phyloP scores from a whole-genome alignment of 1,139 yeast species.

The Blastobotrys proliferans region DNA sequence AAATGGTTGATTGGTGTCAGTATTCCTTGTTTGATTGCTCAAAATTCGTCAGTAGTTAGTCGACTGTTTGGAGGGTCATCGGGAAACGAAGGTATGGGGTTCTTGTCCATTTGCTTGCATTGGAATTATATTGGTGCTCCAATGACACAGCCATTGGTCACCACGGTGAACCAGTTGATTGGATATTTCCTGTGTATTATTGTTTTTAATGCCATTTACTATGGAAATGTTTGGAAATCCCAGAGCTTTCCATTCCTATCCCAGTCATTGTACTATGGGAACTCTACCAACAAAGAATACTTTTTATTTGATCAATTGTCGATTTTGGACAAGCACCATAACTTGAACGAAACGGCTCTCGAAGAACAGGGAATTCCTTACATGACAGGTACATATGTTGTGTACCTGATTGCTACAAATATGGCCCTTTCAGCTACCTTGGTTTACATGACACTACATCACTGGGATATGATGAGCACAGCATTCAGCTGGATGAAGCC shows the following conservation, averaged over 20 bases:
- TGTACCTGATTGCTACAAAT: slow-evolving; percentile 32
- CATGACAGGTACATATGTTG: slow-evolving; percentile 31
- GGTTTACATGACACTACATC: slow-evolving; percentile 29
- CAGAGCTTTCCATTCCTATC: slow-evolving; percentile 32
- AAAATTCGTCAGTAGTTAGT: slow-evolving; percentile 26
- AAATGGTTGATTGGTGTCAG: slow-evolving; percentile 20
- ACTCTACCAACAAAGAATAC: slow-evolving; percentile 26
- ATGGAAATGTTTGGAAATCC: slow-evolving; percentile 33
- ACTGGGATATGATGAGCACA: slow-evolving; percentile 18
- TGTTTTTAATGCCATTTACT: slow-evolving; percentile 31
- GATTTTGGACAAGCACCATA: slow-evolving; percentile 25
- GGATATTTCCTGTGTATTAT: slow-evolving; percentile 31
- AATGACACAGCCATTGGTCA: slow-evolving; percentile 28
- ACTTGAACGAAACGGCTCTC: slow-evolving; percentile 25
- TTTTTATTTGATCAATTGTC: slow-evolving; percentile 28
- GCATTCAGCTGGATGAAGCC: slow-evolving; percentile 20
- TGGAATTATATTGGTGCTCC: slow-evolving; percentile 34
- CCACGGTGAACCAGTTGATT: slow-evolving; percentile 29
- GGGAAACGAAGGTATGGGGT: slow-evolving; percentile 33
- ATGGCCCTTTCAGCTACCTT: slow-evolving; percentile 32
- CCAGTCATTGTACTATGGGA: slow-evolving; percentile 27
- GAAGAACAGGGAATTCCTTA: slow-evolving; percentile 29
- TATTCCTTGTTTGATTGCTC: slow-evolving; percentile 29
- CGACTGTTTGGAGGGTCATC: slow-evolving; percentile 29
- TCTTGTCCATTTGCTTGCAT: slow-evolving; percentile 31